These are phyloP conservation scores for Yamadazyma dendronema DNA, from an alignment of 1,139 yeast species.

Conservation along the genomic window DNA sequence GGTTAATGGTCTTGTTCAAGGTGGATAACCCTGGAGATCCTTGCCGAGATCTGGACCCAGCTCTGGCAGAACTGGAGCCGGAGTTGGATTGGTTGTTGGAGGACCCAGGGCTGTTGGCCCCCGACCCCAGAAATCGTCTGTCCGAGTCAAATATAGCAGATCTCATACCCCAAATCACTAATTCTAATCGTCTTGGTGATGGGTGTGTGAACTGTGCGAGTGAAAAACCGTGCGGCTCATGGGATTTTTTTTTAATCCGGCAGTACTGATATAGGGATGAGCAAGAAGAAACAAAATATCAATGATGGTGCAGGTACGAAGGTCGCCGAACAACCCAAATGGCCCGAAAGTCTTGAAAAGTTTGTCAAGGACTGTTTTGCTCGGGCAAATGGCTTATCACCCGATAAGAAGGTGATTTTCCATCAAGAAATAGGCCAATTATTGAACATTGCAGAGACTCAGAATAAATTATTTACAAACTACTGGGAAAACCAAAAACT, in stretches of 20 bases:
- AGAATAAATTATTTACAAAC: slow-evolving; percentile 47
- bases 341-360: slow-evolving; percentile 34
- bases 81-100: not conserved
- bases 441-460: slow-evolving; percentile 42
- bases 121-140: slow-evolving; percentile 1
- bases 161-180: no score
- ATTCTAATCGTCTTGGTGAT: no score
- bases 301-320: not conserved
- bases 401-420: slow-evolving; percentile 21
- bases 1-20: slow-evolving; percentile 1
- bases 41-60: slow-evolving; percentile 3
- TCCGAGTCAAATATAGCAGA: slow-evolving; percentile 37
- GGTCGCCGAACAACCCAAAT: slow-evolving; percentile 9
- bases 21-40: slow-evolving; percentile 4
- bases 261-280: not conserved
- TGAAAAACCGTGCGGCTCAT: not conserved
- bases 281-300: not conserved
- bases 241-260: not conserved
- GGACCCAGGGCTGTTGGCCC: slow-evolving; percentile 1
- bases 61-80: not conserved
- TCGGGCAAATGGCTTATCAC: slow-evolving; percentile 20
- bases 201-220: no score
- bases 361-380: slow-evolving; percentile 30
- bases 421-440: slow-evolving; percentile 29
- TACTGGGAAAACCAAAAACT: slow-evolving; percentile 60